These are phyloP conservation scores for Puccinellia tenuiflora DNA, from an alignment of 176 grass and related monocot genomes.

Conservation along the genomic window DNA sequence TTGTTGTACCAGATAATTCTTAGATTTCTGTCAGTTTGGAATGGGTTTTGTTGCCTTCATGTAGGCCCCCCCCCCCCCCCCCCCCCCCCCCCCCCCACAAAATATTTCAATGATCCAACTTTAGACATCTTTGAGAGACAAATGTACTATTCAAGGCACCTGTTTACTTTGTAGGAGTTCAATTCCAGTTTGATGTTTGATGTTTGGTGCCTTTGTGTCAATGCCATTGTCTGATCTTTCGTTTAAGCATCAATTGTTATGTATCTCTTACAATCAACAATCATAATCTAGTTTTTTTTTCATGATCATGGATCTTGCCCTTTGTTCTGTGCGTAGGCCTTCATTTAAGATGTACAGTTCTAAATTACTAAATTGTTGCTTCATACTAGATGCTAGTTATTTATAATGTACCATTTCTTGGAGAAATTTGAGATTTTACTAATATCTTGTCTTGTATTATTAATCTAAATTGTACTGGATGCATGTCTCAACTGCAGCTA, in stretches of 20 bases:
- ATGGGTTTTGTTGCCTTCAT: neutral
- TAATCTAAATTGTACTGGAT: slow-evolving; percentile 2
- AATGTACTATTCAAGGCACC: neutral
- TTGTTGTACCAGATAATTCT: neutral
- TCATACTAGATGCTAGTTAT: neutral
- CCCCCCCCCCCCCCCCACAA: too few species aligned
- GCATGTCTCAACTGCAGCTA: slow-evolving; percentile 55
- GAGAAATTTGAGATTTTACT: neutral
- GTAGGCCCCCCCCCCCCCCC: neutral
- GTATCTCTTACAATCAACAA: neutral
- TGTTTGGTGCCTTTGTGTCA: neutral
- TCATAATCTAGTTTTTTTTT: neutral
- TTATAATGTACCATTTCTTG: neutral
- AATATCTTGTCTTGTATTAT: slow-evolving; percentile 8
- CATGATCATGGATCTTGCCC: neutral
- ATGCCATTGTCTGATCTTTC: neutral
- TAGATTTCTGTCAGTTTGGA: neutral
- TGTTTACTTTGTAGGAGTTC: slow-evolving; percentile 1
- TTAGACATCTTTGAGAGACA: neutral
- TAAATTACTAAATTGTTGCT: neutral
- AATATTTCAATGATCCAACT: neutral
- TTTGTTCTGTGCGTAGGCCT: neutral
- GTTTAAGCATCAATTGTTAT: neutral
- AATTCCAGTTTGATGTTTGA: neutral
- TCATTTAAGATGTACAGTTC: neutral